Base-by-base conservation (phyloP, 2,329 filamentous ascomycete genomes). In the Aspergillus fructus region DNA sequence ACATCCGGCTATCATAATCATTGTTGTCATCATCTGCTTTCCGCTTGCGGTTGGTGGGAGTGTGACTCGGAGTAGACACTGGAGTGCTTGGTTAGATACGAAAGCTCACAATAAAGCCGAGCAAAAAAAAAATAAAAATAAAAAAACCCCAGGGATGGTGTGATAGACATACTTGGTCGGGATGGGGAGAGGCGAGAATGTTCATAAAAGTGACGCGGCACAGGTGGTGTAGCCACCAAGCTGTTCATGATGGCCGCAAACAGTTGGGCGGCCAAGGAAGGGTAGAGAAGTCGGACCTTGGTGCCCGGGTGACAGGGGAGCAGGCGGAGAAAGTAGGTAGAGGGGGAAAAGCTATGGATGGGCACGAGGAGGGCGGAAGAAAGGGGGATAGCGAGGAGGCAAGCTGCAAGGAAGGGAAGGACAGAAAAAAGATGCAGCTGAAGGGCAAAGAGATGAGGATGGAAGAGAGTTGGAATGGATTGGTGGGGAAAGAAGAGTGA, bases 1-100 rank as follows among this genome's bases (percentile, higher is more conserved):
- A 91, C 91, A 97, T 97, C 70, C 92, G 91, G 71, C 93, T 89
- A 71, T 89, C 87, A 62, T 83, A 74, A 65, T 85, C 84, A 63
- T 76, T 76, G 66, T 78, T 76, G 68, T 88, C 85, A 66, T 87
- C 85, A 56, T 93, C 90, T 69, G 91, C 92, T 82, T 97, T 97
- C 76, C 94, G 88, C 82, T 97, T 97, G 64, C 85, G 81, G 68
- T 75, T 77, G 68, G 67, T 68, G 67, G 75, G 71, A 64, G 72
- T 67, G 67, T 74, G 71, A 53, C 68, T 69, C 62, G 73, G 71
- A 62, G 71, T 76, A 63, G 71, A 72, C 68, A 74, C 70, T 75
- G 60, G 27, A 39, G 47, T 33, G 52, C 56, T 68, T 43, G 65
- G 66, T 61, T 53, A 64, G 61, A 39, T 17, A 47, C 46, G 37